phyloP scores from a whole-genome alignment of 768 basidiomycete species.

The Filobasidium wieringae region DNA sequence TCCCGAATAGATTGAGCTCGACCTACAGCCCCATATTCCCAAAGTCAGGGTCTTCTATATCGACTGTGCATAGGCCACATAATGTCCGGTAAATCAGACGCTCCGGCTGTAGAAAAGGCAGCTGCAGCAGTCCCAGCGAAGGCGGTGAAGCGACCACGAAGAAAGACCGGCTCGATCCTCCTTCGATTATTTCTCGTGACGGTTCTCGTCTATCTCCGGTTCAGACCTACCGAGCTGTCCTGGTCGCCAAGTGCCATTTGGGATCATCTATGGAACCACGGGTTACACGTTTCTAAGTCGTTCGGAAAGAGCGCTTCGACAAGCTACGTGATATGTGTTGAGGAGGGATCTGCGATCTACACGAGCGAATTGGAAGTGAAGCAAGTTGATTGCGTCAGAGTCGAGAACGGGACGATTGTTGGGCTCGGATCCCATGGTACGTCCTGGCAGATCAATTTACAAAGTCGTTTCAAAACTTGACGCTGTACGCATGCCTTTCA shows the following conservation, averaged over 20 bases:
- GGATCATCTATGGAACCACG: too few relatives aligned
- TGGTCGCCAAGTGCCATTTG: too few relatives aligned
- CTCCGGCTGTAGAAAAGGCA: too few relatives aligned
- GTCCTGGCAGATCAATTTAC: not conserved
- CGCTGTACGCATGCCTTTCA: not conserved
- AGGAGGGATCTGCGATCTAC: constrained; percentile 4
- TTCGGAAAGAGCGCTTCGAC: not conserved
- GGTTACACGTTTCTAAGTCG: not conserved
- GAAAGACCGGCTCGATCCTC: not conserved
- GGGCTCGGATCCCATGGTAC: constrained; percentile 12
- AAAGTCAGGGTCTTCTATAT: too few relatives aligned
- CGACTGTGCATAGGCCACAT: too few relatives aligned
- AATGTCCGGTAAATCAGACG: too few relatives aligned
- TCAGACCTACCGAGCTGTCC: not conserved
- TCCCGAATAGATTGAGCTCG: too few relatives aligned
- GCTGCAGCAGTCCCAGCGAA: too few relatives aligned
- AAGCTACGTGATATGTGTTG: constrained; percentile 5
- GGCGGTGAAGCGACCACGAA: too few relatives aligned
- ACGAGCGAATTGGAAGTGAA: constrained; percentile 3
- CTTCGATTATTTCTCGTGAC: not conserved
- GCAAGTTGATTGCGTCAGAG: constrained; percentile 2
- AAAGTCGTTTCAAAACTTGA: not conserved
- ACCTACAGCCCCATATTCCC: too few relatives aligned
- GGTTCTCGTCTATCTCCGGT: not conserved
- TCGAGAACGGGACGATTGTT: constrained; percentile 1